Base-by-base conservation (phyloP, 148 eudicot species). In the Polygonum maritimum region DNA sequence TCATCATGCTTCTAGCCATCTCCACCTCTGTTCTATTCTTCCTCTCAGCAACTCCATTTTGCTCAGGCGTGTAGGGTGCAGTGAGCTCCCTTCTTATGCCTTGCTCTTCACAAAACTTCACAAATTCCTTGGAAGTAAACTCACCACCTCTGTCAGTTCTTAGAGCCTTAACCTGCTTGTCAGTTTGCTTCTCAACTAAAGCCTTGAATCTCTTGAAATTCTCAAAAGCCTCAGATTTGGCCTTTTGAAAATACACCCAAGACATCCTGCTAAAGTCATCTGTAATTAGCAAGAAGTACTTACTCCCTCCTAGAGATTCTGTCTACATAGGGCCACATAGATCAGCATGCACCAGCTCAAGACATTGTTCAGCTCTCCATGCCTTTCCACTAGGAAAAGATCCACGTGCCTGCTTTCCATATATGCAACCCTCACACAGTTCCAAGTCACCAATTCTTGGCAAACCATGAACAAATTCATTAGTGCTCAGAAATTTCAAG, bases 181-280 rank as follows among this genome's bases (percentile, higher is more conserved):
- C 51, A 39, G 31, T 71, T 71, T 71, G 18, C 31, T 40, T 40
- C 39, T 71, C 51, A 16, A 71, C 49, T 1, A 39, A 1, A 3
- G 21, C 49, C 44, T 71, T 41, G 31, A 73, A 44, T 0, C 19
- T 45, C 75, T 48, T 73, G n/a, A 44, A 45, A 7, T 55, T 55
- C 2, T 55, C 62, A 48, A 48, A 48, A 14, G 31, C 31, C 31
- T 26, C 31, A 26, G 31, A 26, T 26, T 26, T 26, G 31, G 31
- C 31, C 31, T 26, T 60, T 65, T 76, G 22, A 16, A 76, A 80
- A 18, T 74, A 65, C 1, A 65, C 80, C 80, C 75, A 77, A 8
- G 78, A 52, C 80, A 77, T 77, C 48, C 52, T 51, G 2, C 71
- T 74, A 9, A 4, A 70, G 26, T 81, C 77, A 75, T 54, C 11